Conservation (phyloP, 306 rosid species). For the Cucurbita pepo region DNA sequence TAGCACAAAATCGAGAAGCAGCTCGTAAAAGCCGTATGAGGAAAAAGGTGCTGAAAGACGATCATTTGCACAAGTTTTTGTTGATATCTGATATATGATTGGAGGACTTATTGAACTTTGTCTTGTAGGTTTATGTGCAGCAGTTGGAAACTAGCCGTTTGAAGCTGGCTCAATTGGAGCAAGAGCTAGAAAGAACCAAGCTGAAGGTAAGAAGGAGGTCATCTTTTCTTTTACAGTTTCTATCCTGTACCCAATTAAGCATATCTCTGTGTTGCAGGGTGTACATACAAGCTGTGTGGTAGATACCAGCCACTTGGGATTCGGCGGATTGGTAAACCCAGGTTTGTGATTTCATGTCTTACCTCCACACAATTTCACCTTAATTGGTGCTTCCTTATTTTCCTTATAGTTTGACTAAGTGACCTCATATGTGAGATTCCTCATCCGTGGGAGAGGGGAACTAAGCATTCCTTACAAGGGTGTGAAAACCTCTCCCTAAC, state of each 20-base stretch:
- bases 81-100: not conserved
- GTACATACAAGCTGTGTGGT: slow-evolving; percentile 17
- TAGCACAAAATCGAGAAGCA: slow-evolving; percentile 89
- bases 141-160: slow-evolving; percentile 74
- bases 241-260: not conserved
- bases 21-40: slow-evolving; percentile 65
- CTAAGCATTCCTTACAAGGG: no score
- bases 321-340: slow-evolving; percentile 33
- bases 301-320: slow-evolving; percentile 35
- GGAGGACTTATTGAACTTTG: not conserved
- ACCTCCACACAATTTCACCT: not conserved
- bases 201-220: slow-evolving; percentile 42
- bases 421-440: not conserved
- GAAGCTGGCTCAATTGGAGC: slow-evolving; percentile 67
- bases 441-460: no score
- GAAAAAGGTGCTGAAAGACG: slow-evolving; percentile 42
- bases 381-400: not conserved
- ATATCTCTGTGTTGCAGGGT: slow-evolving; percentile 31
- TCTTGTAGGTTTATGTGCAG: slow-evolving; percentile 68
- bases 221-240: not conserved
- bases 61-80: not conserved
- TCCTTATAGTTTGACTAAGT: not conserved
- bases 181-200: slow-evolving; percentile 49
- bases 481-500: no score
- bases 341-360: slow-evolving; percentile 34